Evolutionary conservation across 208 protist genomes (phyloP), one percentile per base, ranked within the genome.

Genomic region (Angomonas deanei): DNA sequence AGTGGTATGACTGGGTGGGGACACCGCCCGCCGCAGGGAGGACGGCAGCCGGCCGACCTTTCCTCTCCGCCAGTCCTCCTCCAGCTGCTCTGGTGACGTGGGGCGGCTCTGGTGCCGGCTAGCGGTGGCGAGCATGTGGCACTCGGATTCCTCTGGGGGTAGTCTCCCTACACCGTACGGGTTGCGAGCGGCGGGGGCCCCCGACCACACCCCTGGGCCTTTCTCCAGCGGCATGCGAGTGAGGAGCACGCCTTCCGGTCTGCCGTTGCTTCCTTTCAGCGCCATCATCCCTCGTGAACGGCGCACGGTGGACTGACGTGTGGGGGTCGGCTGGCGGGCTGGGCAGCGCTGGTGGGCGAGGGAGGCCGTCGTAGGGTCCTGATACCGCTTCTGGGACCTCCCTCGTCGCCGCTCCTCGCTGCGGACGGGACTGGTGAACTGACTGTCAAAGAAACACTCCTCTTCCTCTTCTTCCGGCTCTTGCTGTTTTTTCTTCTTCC

Each of bases 181-280:
- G 42, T 68, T 64, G 26, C 76, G 75, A 2, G 26, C 55, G 11
- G 48, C 34, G 23, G 39, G 38, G 5, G 26, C 21, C 47, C 50
- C 64, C 38, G 54, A 53, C 86, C 82, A 93, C 38, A 88, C 81
- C 19, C 86, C 86, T 2, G 86, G 82, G 1, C 80, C 86, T 3
- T 71, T 59, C 64, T 84, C 83, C 34, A 84, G 61, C 10, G 86
- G 82, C 32, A 90, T 32, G 28, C 82, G 82, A 19, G 64, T 84
- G 46, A 84, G 70, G 39, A 81, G 58, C 31, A 36, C 19, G 6
- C 24, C 50, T 28, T 36, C 4, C 24, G 33, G 23, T 26, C 19
- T 49, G 56, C 34, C n/a, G 34, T n/a, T n/a, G n/a, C n/a, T n/a
- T n/a, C n/a, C n/a, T n/a, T n/a, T n/a, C n/a, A n/a, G n/a, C n/a